These are phyloP conservation scores for Psidium guajava DNA, from an alignment of 345 rosid genomes.

Conservation along the genomic window DNA sequence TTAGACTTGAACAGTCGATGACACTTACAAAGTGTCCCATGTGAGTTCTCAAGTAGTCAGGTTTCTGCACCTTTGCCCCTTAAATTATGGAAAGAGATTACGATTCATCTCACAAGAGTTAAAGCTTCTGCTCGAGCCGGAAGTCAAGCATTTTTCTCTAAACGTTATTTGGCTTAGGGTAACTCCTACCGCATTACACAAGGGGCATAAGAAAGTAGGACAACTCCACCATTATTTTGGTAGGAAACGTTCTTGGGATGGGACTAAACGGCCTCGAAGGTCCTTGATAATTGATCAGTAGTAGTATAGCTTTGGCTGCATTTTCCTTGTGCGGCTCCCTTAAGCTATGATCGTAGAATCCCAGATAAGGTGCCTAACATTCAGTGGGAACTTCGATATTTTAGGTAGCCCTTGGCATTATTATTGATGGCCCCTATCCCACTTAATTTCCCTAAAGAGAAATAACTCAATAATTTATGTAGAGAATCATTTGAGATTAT, in stretches of 20 bases:
- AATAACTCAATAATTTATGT: neutral
- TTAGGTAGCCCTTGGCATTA: neutral
- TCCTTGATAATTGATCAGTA: neutral
- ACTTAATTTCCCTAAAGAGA: neutral
- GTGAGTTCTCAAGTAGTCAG: neutral
- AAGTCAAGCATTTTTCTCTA: neutral
- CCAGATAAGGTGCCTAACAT: neutral
- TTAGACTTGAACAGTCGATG: neutral
- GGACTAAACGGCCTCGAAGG: neutral
- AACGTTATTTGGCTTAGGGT: neutral
- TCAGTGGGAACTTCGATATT: neutral
- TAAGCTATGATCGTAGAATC: neutral
- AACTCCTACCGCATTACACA: neutral
- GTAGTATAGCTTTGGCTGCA: neutral
- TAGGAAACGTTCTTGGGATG: neutral
- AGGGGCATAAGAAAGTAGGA: neutral
- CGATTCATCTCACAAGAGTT: neutral
- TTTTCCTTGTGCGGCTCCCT: neutral
- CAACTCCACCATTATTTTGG: neutral
- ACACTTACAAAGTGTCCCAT: neutral
- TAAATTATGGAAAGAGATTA: neutral
- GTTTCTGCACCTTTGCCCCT: neutral
- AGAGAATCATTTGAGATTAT: neutral
- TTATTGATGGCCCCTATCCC: neutral
- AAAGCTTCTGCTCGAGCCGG: neutral